These are phyloP conservation scores for Magnusiomyces magnusii DNA, from an alignment of 1,139 yeast genomes.

Conservation along the genomic window DNA sequence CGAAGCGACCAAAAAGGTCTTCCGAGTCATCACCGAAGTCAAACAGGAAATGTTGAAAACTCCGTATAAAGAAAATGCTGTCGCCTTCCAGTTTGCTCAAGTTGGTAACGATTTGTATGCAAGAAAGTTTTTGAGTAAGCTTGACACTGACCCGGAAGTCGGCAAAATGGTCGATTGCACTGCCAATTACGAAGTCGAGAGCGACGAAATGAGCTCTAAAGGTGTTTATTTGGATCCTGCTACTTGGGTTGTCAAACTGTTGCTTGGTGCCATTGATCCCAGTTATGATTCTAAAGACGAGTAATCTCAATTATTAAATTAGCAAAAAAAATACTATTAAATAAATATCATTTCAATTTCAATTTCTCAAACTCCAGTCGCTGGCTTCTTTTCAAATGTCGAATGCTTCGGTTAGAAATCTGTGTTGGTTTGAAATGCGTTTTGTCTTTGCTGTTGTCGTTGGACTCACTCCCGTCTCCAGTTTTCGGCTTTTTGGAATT, in stretches of 20 bases:
- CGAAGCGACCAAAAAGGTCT: constrained; percentile 23
- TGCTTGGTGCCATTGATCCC: constrained; percentile 28
- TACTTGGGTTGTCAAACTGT: constrained; percentile 29
- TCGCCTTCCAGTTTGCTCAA: constrained; percentile 32
- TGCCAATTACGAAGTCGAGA: constrained; percentile 29
- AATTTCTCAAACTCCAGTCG: not conserved
- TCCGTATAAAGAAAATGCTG: constrained; percentile 28
- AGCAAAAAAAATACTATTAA: no score
- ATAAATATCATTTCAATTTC: no score
- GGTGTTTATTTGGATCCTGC: constrained; percentile 30
- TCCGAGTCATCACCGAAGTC: constrained; percentile 24
- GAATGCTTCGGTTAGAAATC: not conserved
- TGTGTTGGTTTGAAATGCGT: no score
- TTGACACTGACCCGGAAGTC: constrained; percentile 28
- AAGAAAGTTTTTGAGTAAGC: constrained; percentile 25
- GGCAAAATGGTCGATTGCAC: constrained; percentile 31
- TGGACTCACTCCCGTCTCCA: no score
- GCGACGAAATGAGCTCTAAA: constrained; percentile 29
- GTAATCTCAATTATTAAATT: not conserved
- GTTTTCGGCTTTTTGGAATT: no score
- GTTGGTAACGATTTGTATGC: constrained; percentile 32
- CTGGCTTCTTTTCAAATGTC: not conserved
- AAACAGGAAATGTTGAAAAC: constrained; percentile 22
- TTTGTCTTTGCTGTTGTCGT: no score
- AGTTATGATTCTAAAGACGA: constrained; percentile 29